These are phyloP conservation scores for Gossypium turneri DNA, from an alignment of 345 rosid genomes.

Conservation along the genomic window DNA sequence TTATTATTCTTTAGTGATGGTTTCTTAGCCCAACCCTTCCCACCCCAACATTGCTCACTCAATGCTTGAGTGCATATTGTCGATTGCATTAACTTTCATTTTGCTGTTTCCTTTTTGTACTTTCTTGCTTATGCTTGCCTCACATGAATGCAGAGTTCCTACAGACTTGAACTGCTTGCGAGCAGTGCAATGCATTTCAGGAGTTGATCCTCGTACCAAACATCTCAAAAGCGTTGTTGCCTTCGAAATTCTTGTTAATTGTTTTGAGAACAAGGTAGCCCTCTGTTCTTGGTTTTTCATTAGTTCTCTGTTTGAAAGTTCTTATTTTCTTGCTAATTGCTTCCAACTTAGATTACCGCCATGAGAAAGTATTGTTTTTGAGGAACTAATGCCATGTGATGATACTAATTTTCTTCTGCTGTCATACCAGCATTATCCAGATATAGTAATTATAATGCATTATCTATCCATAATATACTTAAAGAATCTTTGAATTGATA, in stretches of 20 bases:
- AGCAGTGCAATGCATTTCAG: constrained; percentile 66
- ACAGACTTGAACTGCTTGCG: constrained; percentile 72
- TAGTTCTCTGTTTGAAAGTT: not conserved
- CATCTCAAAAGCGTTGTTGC: constrained; percentile 59
- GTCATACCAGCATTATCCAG: not conserved
- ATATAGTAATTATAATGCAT: not conserved
- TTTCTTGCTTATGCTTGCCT: constrained; percentile 14
- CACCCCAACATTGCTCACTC: not conserved
- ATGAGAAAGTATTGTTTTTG: not conserved
- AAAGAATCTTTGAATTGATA: not conserved
- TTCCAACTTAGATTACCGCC: not conserved
- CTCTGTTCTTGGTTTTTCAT: not conserved
- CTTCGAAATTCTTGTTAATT: constrained; percentile 46
- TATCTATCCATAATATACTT: not conserved
- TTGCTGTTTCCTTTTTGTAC: not conserved
- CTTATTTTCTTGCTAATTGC: not conserved
- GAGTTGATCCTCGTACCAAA: constrained; percentile 50
- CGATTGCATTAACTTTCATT: not conserved
- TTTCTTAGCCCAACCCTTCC: not conserved
- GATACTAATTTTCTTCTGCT: not conserved
- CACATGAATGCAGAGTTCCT: constrained; percentile 52
- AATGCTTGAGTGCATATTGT: not conserved
- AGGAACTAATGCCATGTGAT: not conserved
- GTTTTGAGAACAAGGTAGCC: constrained; percentile 60
- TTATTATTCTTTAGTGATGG: constrained; percentile 17